These are phyloP conservation scores for Pleomassaria siparia DNA, from an alignment of 2,329 filamentous ascomycete species.

Conservation along the genomic window DNA sequence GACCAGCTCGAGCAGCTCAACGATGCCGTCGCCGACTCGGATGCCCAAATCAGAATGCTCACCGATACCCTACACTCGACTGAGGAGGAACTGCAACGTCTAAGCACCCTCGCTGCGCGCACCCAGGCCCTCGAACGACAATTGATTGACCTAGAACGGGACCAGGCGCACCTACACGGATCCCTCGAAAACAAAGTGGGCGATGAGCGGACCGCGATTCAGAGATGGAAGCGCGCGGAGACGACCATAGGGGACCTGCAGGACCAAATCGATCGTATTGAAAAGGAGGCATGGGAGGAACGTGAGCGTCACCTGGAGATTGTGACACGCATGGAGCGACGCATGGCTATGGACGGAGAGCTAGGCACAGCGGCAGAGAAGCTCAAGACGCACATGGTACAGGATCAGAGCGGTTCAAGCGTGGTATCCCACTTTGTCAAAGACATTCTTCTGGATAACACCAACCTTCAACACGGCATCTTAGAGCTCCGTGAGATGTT, in stretches of 20 bases:
- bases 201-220: conserved; percentile 75
- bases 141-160: conserved; percentile 74
- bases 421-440: conserved; percentile 96
- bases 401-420: conserved; percentile 60
- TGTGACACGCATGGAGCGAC: conserved; percentile 78
- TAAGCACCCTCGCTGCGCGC: conserved; percentile 72
- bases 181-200: conserved; percentile 68
- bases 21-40: conserved; percentile 74
- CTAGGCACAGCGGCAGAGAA: conserved; percentile 76
- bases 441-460: conserved; percentile 93
- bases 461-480: conserved; percentile 87
- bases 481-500: conserved; percentile 90
- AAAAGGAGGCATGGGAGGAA: conserved; percentile 79
- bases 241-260: conserved; percentile 75
- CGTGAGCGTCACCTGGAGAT: conserved; percentile 79
- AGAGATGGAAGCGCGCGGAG: conserved; percentile 85
- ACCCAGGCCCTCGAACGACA: conserved; percentile 81
- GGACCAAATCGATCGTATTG: conserved; percentile 85
- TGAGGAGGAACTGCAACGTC: conserved; percentile 72
- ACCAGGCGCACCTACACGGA: conserved; percentile 73
- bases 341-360: conserved; percentile 79
- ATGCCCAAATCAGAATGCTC: conserved; percentile 74
- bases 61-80: conserved; percentile 76
- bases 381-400: conserved; percentile 69
- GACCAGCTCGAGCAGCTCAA: conserved; percentile 86